Base-by-base conservation (phyloP, 257 asterid genomes). In the Mitragyna speciosa region DNA sequence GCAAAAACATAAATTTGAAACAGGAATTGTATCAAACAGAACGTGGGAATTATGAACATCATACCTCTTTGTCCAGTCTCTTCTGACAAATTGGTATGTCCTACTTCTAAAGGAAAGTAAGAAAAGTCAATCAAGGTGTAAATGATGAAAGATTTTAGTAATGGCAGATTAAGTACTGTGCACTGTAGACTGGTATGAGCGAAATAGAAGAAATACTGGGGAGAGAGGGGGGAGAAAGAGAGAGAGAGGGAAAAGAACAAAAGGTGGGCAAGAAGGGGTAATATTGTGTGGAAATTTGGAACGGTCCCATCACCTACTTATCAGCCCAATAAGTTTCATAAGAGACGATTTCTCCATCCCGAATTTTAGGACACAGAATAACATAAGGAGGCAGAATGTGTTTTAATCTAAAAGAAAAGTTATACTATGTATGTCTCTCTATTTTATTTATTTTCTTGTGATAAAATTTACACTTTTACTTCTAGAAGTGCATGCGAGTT, bases 201-300 rank as follows among this genome's bases (percentile, higher is more conserved):
- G 80, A 69, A 36, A 81, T 58, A 47, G 81, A 76, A 81, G 80
- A 81, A 76, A 81, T 81, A 81, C 73, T 58, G n/a, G n/a, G n/a
- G n/a, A n/a, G n/a, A n/a, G n/a, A n/a, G n/a, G n/a, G n/a, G n/a
- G n/a, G n/a, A n/a, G n/a, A n/a, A n/a, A n/a, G n/a, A n/a, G 43
- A 9, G 67, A 47, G 7, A 16, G 75, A 36, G 8, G 45, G 45
- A 71, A 61, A 61, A 72, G 12, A 48, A 81, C 68, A 76, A 69
- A 69, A 58, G 68, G 72, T 43, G 28, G 80, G 65, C 56, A 31
- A 45, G 52, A 43, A 59, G 16, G 9, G 30, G 12, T 28, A n/a
- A 48, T 31, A 26, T 64, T 26, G 17, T 39, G 6, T 68, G 39
- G 36, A 64, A 8, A 4, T 76, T 58, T 76, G 56, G 77, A 67